Evolutionary conservation across 75 land plant species (phyloP), one percentile per base, ranked within the genome.

Genomic region (Picea sitchensis): DNA sequence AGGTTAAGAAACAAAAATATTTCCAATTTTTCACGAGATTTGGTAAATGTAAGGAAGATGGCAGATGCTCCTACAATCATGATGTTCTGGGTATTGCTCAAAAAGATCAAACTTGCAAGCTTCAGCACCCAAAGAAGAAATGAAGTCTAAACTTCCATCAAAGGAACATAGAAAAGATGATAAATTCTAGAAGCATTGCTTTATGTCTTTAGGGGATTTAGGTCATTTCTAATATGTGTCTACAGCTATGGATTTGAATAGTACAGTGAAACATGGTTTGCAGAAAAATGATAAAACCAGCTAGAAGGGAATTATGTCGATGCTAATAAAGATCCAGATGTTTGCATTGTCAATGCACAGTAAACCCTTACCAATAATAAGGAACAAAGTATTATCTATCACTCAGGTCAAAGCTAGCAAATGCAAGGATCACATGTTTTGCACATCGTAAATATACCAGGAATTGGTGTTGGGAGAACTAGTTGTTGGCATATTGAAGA

Each of bases 91-190:
- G 20, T 79, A 80, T 58, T 97, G 99, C 63, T 76, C 85, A 69
- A 80, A 82, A 65, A 87, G 88, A 41, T 74, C 83, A 26, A 44
- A 79, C 83, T 54, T 97, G 99, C 86, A 97, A 92, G 76, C 93
- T 97, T 83, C 91, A 92, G 71, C 99, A 97, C 73, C 95, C 98
- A 32, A 95, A 88, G 79, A 89, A 76, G 81, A 58, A 69, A 82
- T 76, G 47, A 85, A 82, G 47, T 75, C 58, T 59, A 87, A 80
- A 81, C 83, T 79, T 77, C 82, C 78, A 64, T 84, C 81, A 41
- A 41, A 41, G 65, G 31, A 41, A 34, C n/a, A 44, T 6, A 58
- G n/a, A 51, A 74, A 74, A 13, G 78, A n/a, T 26, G 87, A 58
- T 62, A 86, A 75, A 54, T 41, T 14, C 2, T 62, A 56, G 18